Evolutionary conservation across 2,329 filamentous ascomycete species (phyloP).

Genomic region (Chaetothyriales sp.): DNA sequence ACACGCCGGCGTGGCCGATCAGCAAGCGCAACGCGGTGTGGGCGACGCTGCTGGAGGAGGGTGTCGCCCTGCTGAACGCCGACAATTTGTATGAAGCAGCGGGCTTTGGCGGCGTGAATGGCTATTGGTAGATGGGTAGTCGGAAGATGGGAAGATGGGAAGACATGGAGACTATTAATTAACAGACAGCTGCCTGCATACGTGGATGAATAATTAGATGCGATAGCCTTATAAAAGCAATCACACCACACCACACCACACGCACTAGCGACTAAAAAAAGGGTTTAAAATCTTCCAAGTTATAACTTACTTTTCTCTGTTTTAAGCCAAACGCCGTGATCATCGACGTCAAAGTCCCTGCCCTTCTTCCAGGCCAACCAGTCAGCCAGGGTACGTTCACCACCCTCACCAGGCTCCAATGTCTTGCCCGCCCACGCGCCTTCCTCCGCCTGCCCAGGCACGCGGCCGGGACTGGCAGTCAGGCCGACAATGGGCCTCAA

Average conservation of each 20-base stretch:
- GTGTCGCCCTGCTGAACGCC: conserved; percentile 49
- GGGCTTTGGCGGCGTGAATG: conserved; percentile 15
- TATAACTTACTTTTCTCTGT: conserved; percentile 23
- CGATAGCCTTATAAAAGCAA: background rate
- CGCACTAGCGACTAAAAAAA: background rate
- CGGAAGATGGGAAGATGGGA: too few relatives aligned
- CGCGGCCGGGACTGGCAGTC: conserved; percentile 51
- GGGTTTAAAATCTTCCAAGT: too few relatives aligned
- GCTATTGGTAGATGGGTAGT: conserved; percentile 10
- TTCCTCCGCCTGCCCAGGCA: conserved; percentile 35
- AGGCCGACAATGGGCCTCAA: conserved; percentile 38
- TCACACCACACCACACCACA: too few relatives aligned
- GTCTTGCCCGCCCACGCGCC: conserved; percentile 50
- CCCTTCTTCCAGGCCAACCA: conserved; percentile 73
- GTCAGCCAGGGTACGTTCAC: conserved; percentile 50
- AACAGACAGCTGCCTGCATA: background rate
- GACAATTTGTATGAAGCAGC: conserved; percentile 46
- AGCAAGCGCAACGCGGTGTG: conserved; percentile 46
- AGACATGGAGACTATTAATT: background rate
- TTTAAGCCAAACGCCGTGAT: conserved; percentile 47
- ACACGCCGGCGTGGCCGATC: conserved; percentile 46
- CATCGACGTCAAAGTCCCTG: conserved; percentile 50
- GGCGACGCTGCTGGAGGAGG: conserved; percentile 42
- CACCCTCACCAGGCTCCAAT: conserved; percentile 56
- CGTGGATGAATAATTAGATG: background rate